These are phyloP conservation scores for Salix udensis DNA, from an alignment of 345 rosid species.

Conservation along the genomic window DNA sequence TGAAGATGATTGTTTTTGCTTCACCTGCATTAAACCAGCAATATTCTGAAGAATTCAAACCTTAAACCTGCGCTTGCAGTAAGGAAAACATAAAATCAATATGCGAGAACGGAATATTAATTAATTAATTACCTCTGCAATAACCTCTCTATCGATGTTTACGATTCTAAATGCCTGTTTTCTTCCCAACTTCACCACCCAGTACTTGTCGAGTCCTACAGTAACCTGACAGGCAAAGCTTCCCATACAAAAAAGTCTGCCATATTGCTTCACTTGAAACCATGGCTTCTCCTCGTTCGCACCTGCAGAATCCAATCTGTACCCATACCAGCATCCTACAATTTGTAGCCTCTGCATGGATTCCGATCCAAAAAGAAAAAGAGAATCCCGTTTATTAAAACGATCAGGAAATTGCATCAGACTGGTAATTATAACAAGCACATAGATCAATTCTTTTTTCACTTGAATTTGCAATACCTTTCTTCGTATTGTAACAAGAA, in stretches of 20 bases:
- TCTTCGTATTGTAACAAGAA: constrained; percentile 35
- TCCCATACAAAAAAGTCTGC: constrained; percentile 17
- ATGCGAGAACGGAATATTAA: neutral
- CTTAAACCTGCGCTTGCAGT: neutral
- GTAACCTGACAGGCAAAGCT: constrained; percentile 25
- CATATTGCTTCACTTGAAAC: constrained; percentile 32
- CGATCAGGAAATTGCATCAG: neutral
- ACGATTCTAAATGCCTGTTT: constrained; percentile 31
- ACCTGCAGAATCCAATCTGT: constrained; percentile 12
- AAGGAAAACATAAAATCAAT: neutral
- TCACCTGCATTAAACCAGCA: constrained; percentile 34
- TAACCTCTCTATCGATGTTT: constrained; percentile 17
- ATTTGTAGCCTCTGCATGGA: constrained; percentile 18
- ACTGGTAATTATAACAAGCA: neutral
- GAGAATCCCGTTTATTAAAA: neutral
- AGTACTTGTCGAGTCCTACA: constrained; percentile 13
- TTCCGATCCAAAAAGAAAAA: neutral
- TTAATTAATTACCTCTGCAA: constrained; percentile 41
- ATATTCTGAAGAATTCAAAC: no score
- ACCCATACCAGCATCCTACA: constrained; percentile 38
- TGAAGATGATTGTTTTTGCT: constrained; percentile 21
- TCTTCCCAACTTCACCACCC: constrained; percentile 18
- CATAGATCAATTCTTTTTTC: neutral
- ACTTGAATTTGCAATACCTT: constrained; percentile 19
- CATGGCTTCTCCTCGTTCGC: constrained; percentile 21